Base-by-base conservation (phyloP, 169 alveolate genomes). In the Plasmodium cynomolgi region DNA sequence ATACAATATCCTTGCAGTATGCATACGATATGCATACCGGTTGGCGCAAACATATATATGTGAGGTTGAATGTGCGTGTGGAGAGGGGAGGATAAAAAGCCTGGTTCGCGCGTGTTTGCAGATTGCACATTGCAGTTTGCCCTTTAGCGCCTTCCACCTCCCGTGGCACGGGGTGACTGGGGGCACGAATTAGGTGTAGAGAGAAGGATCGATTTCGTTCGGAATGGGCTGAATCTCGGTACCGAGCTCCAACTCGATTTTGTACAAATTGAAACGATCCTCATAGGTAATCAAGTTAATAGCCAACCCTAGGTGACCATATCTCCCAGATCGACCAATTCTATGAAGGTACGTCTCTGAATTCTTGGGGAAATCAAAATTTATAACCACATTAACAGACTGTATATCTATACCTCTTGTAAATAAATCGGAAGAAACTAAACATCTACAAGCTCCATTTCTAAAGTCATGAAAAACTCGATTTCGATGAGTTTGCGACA, bases 321-420 rank as follows among this genome's bases (percentile, higher is more conserved):
- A 99, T 91, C 99, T 98, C 17, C 99, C 99, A 17, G 99, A 98
- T 81, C 99, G 96, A 56, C 99, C 99, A 68, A 99, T 99, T 95
- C 99, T 97, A 96, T 99, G 99, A 41, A 99, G 96, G 84, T 98
- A 99, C 0, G 99, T 99, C 93, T 98, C 99, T 8, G 99, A 96
- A 95, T 98, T 97, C 93, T 98, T 98, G 6, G 99, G 99, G 98
- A 99, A 98, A 96, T 99, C 99, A 95, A 99, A 99, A 97, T 99
- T 99, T 84, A 99, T 98, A 47, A 99, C 99, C n/a, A 98, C 99
- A 96, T 99, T 99, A 75, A 99, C 99, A 37, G 99, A 97, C 91
- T 98, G 98, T 84, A 99, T 98, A 95, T 99, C 99, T 81, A 99
- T 98, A 83, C 99, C 99, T 85, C 99, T 97, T 17, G 99, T 99